Base-by-base conservation (phyloP, 805 yeast species). In the Saturnispora bothae region DNA sequence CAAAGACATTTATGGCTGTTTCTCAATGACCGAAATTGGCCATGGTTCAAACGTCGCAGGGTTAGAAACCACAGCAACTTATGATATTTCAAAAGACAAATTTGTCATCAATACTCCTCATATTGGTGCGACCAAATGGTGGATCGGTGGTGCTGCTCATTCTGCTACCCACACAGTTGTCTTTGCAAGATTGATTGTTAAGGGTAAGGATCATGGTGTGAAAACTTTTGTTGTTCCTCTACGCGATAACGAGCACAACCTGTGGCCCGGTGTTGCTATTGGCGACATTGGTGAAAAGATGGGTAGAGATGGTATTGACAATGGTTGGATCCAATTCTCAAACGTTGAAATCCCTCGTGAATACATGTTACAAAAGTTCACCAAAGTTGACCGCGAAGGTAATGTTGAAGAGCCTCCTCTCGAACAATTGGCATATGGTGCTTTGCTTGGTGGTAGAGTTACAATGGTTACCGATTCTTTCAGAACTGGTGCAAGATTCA, bases 141-240 rank as follows among this genome's bases (percentile, higher is more conserved):
- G 96, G 96, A 88, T 88, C 52, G 96, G 96, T 34, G 96, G 96
- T 50, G 96, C 96, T 30, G 96, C 96, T 9, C 94, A 84, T 59
- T 78, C 94, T 16, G 84, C 96, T 5, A 84, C 88, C 21, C 96
- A 88, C 62, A 67, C 84, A 18, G 75, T 78, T n/a, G 81, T 76
- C 19, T 88, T 78, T 57, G 96, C 96, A 4, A 69, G 96, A 43
- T 67, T 88, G 44, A 72, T 83, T 37, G 85, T 84, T 22, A 66
- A 78, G 33, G 89, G 83, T 25, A 73, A 81, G 58, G 96, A 88
- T 59, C 77, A 85, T 57, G 96, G 96, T 33, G 95, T 88, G 40
- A 84, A 83, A 62, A 82, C 88, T 9, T 88, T 88, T 63, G 82
- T 88, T 22, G 96, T 88, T 14, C 96, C 95, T 22, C 65, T 88